Percentiles rank a stretch among this genome's conserved stretches.
These are phyloP conservation scores for Citrullus colocynthis DNA, from an alignment of 306 rosid species.

Conservation along the genomic window DNA sequence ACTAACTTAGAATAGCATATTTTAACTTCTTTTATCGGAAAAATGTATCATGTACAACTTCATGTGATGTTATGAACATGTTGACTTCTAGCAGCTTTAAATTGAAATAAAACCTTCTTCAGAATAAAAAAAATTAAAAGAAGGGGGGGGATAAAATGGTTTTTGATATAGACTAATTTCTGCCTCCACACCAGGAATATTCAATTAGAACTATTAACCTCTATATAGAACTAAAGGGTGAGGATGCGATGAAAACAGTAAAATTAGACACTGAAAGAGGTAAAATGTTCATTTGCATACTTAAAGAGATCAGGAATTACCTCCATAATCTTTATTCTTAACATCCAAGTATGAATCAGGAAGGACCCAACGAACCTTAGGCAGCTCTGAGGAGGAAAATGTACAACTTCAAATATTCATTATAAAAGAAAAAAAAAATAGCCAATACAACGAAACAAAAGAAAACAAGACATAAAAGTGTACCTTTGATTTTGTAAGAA, in stretches of 20 bases:
- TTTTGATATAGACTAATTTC: too few species aligned
- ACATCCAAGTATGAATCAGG: conserved; percentile 98
- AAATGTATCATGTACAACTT: not conserved
- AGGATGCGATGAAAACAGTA: not conserved
- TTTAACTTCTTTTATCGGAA: not conserved
- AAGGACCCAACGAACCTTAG: conserved; percentile 86
- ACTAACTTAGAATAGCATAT: not conserved
- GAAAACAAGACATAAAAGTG: not conserved
- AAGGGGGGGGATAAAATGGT: not conserved
- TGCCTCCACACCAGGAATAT: not conserved
- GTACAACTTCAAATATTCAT: not conserved
- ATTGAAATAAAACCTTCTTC: not conserved
- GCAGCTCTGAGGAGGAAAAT: conserved; percentile 41
- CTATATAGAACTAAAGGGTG: not conserved
- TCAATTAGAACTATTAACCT: not conserved
- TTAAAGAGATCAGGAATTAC: conserved; percentile 22
- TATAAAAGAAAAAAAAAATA: not conserved
- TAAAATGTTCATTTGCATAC: not conserved
- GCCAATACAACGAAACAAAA: not conserved
- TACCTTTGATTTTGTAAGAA: conserved; percentile 76
- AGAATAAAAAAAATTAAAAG: too few species aligned
- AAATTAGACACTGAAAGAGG: not conserved
- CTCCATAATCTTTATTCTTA: conserved; percentile 85
- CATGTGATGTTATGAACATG: not conserved
- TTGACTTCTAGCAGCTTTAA: not conserved